phyloP scores from a whole-genome alignment of 805 yeast species.

The Teunomyces panamensis region DNA sequence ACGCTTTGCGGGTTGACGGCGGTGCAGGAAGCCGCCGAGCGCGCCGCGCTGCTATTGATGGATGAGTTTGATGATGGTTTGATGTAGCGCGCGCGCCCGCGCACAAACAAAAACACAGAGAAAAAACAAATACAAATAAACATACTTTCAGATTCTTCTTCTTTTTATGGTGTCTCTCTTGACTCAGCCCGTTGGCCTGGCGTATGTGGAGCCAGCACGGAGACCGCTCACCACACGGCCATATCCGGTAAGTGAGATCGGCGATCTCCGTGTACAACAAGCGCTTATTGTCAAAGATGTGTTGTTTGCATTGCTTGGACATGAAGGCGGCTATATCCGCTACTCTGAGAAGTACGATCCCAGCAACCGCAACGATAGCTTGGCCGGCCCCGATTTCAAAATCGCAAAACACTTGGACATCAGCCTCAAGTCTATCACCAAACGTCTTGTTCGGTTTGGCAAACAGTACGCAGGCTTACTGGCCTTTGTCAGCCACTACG shows the following conservation, averaged over 20 bases:
- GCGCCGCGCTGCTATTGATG: conserved; percentile 33
- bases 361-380: conserved; percentile 30
- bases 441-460: conserved; percentile 59
- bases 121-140: conserved; percentile 1
- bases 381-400: conserved; percentile 72
- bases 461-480: conserved; percentile 57
- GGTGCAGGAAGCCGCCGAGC: conserved; percentile 70
- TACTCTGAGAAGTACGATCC: conserved; percentile 63
- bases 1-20: conserved; percentile 73
- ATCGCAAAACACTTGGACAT: conserved; percentile 72
- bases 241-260: conserved; percentile 45
- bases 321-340: conserved; percentile 75
- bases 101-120: background rate
- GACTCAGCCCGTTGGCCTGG: background rate
- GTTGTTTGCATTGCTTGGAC: conserved; percentile 62
- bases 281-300: conserved; percentile 70
- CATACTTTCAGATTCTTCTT: conserved; percentile 6
- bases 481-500: conserved; percentile 60
- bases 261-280: conserved; percentile 62
- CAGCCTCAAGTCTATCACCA: conserved; percentile 66
- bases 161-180: conserved; percentile 12
- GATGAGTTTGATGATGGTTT: conserved; percentile 33
- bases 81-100: conserved; percentile 13
- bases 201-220: background rate
- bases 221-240: conserved; percentile 29